Evolutionary conservation across 768 basidiomycete species (phyloP), one percentile per base, ranked within the genome.

Genomic region (Russula sp.): DNA sequence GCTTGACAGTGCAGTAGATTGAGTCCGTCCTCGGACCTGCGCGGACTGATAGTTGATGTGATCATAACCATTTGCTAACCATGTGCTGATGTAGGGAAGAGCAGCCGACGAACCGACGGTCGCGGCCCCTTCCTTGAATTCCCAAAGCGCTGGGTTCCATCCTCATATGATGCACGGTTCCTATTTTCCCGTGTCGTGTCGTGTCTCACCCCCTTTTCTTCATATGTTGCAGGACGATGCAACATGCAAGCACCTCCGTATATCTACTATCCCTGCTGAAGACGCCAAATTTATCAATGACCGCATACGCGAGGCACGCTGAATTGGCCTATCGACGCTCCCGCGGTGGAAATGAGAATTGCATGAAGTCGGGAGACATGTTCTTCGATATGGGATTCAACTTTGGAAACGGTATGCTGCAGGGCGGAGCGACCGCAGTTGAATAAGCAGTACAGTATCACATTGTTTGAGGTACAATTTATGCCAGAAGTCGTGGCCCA

Each of bases 321-420:
- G 58, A 97, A 97, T 69, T 96, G 94, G 88, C 85, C 98, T 38
- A 77, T 98, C 45, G 96, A 98, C 68, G 95, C 80, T 98, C 96
- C 95, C 2, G 91, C 90, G 7, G 91, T 92, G 16, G 93, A 97
- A 74, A 90, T 93, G 88, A 95, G 92, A 73, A 75, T 78, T 39
- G 93, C 71, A 69, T 76, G 48, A 82, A 87, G 67, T 91, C 83
- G 2, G 82, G 84, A 20, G 92, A 96, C 42, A 70, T 87, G 14
- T 98, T 96, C 75, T 93, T 88, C 69, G 94, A 96, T 75, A 88
- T 92, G 76, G 90, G 95, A 0, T 98, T 98, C 77, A 93, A 93
- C 69, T 78, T 98, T 18, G 93, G 92, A 4, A 74, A 78, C 67
- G 79, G 91, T 66, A 90, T 56, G 82, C 49, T 73, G 74, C 50